Evolutionary conservation across 305 asterid genomes (phyloP), one percentile per base, ranked within the genome.

Genomic region (Fraxinus dipetala): DNA sequence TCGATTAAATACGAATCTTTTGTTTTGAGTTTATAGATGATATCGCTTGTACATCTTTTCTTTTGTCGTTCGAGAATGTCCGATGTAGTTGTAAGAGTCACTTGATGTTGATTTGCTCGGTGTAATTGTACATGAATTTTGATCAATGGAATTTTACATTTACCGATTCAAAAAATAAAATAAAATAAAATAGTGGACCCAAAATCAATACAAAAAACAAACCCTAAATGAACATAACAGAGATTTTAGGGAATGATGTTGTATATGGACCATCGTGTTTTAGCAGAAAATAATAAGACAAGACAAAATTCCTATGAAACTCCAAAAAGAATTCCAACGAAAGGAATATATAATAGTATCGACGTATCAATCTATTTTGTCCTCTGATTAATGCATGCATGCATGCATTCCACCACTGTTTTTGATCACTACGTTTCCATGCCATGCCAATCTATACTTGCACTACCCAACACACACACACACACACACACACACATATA

Each of bases 341-440:
- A 63, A 63, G 34, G 72, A 63, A 63, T 63, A 63, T 63, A 24
- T 63, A 63, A 9, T 56, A n/a, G 10, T 1, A 56, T 56, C 10
- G 22, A 5, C 8, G 11, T 7, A 56, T 56, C 26, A 6, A 56
- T 63, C 72, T 20, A 63, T 8, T 63, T 63, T 63, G 72, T 63
- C 72, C 72, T 63, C 72, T 63, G 72, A 63, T 63, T 63, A 63
- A 22, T 28, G 79, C 76, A 81, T 81, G 80, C 82, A 79, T 70
- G 78, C 86, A 80, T 80, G 86, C 86, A 80, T 84, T 80, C 48
- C 84, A 84, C 24, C 76, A 30, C 84, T 76, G 78, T 72, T 56
- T 70, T 72, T 84, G 87, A 84, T 81, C 54, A 81, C 75, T 81
- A 84, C 84, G 26, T 77, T 22, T 84, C 84, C 79, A 84, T 70